Evolutionary conservation across 2,329 filamentous ascomycete species (phyloP).

Genomic region (Fusarium sp.): DNA sequence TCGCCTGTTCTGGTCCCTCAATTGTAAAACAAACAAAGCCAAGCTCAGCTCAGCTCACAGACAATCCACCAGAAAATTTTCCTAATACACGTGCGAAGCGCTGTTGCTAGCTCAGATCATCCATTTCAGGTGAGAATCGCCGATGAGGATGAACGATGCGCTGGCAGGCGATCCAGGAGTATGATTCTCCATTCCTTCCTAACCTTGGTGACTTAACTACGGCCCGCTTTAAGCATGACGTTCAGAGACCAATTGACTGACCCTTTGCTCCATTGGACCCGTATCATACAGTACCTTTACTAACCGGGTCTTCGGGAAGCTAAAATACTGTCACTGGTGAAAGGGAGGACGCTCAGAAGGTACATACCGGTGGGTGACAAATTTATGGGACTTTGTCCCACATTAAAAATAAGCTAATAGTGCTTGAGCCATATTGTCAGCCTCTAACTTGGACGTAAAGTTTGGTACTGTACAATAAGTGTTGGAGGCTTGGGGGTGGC

Average conservation of each 20-base stretch:
- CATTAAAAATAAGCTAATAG: background rate
- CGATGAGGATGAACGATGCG: conserved; percentile 35
- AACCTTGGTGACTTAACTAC: conserved; percentile 11
- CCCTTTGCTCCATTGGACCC: conserved; percentile 3
- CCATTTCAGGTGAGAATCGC: conserved; percentile 35
- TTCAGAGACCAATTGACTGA: conserved; percentile 14
- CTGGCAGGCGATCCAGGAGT: conserved; percentile 28
- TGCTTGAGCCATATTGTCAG: conserved; percentile 2
- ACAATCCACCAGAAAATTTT: conserved; percentile 35
- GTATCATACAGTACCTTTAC: conserved; percentile 7
- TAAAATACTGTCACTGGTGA: conserved; percentile 19
- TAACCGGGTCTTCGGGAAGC: conserved; percentile 20
- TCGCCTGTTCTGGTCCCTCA: background rate
- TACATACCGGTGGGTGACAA: conserved; percentile 6
- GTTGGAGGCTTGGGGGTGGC: background rate
- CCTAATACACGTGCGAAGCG: conserved; percentile 11
- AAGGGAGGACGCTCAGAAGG: conserved; percentile 1
- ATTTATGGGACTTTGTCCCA: background rate
- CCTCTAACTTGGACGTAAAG: conserved; percentile 6
- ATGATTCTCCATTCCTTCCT: conserved; percentile 22
- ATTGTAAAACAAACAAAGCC: conserved; percentile 8
- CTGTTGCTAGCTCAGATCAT: conserved; percentile 37
- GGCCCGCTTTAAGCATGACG: conserved; percentile 34
- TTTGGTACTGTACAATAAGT: background rate
- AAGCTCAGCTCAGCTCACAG: background rate